A percentile compares a stretch with the other conserved stretches of the same genome.
phyloP scores from a whole-genome alignment of 2,329 filamentous ascomycete genomes.

The Emergomyces pasteurianus region DNA sequence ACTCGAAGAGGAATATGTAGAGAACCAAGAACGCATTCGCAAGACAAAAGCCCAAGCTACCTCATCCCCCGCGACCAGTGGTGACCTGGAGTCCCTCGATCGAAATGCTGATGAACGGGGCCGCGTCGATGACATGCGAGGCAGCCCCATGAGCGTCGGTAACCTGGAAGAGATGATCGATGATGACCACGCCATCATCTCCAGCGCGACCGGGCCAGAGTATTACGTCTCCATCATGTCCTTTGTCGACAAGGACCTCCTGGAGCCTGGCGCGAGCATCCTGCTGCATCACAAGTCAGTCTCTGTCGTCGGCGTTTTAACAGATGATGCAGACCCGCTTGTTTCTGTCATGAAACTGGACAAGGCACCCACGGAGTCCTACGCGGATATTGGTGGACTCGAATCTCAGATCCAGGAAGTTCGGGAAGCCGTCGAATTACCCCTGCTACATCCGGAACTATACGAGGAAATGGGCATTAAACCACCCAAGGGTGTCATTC shows the following conservation, averaged over 20 bases:
- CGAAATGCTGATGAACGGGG: conserved; percentile 88
- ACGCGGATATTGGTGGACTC: conserved; percentile 94
- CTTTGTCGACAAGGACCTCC: conserved; percentile 95
- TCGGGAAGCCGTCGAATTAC: conserved; percentile 89
- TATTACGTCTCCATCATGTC: conserved; percentile 99
- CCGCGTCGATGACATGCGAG: conserved; percentile 95
- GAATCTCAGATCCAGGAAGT: conserved; percentile 97
- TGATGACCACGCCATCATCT: conserved; percentile 97
- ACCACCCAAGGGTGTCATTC: conserved; percentile 96
- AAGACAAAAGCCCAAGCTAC: conserved; percentile 77
- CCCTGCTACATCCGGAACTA: conserved; percentile 85
- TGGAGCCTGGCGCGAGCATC: conserved; percentile 92
- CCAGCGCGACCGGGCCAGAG: conserved; percentile 90
- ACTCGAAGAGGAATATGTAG: conserved; percentile 95
- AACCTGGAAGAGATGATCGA: conserved; percentile 98
- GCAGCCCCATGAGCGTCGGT: conserved; percentile 95
- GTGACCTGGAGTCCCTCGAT: conserved; percentile 66
- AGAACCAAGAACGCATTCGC: conserved; percentile 92
- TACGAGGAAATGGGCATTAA: conserved; percentile 99
- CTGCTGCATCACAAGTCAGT: conserved; percentile 95
- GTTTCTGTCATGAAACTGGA: conserved; percentile 99
- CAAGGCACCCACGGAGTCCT: conserved; percentile 95
- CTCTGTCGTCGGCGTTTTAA: conserved; percentile 92
- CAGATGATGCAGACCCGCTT: conserved; percentile 86
- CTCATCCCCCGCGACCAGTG: conserved; percentile 43